Evolutionary conservation across 1,139 yeast species (phyloP).

Genomic region (Candida tetrigidarum): DNA sequence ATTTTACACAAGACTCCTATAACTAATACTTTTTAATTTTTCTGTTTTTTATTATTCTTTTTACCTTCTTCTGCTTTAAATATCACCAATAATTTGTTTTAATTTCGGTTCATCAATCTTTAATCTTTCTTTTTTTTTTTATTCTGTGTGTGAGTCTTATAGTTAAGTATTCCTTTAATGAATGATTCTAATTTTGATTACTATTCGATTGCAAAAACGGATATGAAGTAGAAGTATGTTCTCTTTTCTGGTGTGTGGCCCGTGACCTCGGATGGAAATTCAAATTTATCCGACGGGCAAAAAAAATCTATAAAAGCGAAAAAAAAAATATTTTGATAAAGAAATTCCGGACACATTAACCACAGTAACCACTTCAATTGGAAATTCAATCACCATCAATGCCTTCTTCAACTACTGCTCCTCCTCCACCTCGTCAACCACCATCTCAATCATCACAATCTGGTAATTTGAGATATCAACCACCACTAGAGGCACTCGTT

Average conservation of each 20-base stretch:
- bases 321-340: too few species aligned
- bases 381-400: too few species aligned
- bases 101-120: neutral
- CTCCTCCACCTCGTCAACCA: constrained; percentile 7
- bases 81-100: too few species aligned
- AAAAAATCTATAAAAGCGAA: neutral
- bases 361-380: too few species aligned
- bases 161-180: neutral
- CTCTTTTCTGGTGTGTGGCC: too few species aligned
- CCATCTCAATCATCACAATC: constrained; percentile 2
- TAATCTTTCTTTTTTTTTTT: neutral
- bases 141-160: too few species aligned
- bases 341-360: neutral
- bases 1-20: neutral
- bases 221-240: too few species aligned
- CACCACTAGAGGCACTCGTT: constrained; percentile 15
- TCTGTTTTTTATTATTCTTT: neutral
- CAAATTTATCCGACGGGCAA: neutral
- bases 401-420: too few species aligned
- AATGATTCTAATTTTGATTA: neutral
- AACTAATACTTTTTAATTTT: neutral
- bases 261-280: neutral
- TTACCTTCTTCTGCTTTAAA: too few species aligned
- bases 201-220: neutral
- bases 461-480: constrained; percentile 9